These are phyloP conservation scores for Saccharomyces hybrid DNA, from an alignment of 1,139 yeast species.

Conservation along the genomic window DNA sequence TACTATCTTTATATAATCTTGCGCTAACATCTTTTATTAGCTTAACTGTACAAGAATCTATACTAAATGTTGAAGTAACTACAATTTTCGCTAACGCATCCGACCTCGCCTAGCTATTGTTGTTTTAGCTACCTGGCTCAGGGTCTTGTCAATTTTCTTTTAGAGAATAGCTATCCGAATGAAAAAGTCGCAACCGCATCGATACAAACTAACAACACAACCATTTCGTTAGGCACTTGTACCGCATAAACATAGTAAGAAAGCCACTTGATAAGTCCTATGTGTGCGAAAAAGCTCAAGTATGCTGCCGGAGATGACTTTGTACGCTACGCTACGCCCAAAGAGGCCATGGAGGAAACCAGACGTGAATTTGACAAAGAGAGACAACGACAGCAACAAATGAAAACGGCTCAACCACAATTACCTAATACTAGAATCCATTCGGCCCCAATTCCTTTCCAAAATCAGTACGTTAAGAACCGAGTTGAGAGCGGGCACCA, in stretches of 20 bases:
- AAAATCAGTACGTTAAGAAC: neutral
- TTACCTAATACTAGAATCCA: neutral
- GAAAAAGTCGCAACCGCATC: neutral
- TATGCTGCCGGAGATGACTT: conserved; percentile 33
- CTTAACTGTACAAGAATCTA: too few relatives aligned
- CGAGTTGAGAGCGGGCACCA: neutral
- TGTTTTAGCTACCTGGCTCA: neutral
- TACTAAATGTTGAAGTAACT: neutral
- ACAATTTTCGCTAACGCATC: too few relatives aligned
- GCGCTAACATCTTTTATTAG: too few relatives aligned
- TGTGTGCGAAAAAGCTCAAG: conserved; percentile 30
- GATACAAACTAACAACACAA: neutral
- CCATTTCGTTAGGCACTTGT: too few relatives aligned
- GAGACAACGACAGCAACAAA: conserved; percentile 10
- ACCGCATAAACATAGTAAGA: neutral
- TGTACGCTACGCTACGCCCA: conserved; percentile 31
- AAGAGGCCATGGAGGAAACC: conserved; percentile 30
- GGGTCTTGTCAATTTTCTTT: neutral
- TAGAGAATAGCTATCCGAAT: neutral
- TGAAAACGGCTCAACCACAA: conserved; percentile 7
- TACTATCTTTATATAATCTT: neutral
- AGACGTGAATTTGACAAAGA: conserved; percentile 23
- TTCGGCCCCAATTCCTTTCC: neutral
- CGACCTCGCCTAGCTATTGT: too few relatives aligned
- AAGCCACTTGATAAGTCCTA: conserved; percentile 3